A percentile compares a stretch with the other conserved stretches of the same genome.
These are phyloP conservation scores for Trypanosoma vivax DNA, from an alignment of 208 protist species.

Conservation along the genomic window DNA sequence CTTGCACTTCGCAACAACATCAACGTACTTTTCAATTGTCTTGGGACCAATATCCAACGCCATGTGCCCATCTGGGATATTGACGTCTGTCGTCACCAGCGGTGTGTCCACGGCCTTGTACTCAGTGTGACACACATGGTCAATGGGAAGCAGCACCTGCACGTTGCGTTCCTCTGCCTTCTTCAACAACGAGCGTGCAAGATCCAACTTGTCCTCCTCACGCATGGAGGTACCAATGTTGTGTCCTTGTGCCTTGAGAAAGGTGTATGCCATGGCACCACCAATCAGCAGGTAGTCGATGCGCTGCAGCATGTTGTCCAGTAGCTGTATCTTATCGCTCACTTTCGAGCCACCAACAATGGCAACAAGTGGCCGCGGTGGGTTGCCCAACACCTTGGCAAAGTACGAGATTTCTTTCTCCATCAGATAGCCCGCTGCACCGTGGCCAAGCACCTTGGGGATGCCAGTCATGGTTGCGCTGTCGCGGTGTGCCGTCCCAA, in stretches of 20 bases:
- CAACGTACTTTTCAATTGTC: slow-evolving; percentile 75
- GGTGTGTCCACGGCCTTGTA: slow-evolving; percentile 76
- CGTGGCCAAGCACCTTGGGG: slow-evolving; percentile 68
- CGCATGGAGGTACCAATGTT: slow-evolving; percentile 94
- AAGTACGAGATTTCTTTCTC: slow-evolving; percentile 99
- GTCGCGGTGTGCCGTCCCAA: slow-evolving; percentile 98
- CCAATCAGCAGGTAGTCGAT: slow-evolving; percentile 98
- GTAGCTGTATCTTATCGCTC: slow-evolving; percentile 98
- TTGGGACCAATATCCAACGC: slow-evolving; percentile 96
- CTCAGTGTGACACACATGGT: slow-evolving; percentile 95
- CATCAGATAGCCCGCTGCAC: slow-evolving; percentile 97
- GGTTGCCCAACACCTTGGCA: slow-evolving; percentile 84
- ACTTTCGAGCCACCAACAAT: slow-evolving; percentile 98
- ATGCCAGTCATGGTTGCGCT: slow-evolving; percentile 91
- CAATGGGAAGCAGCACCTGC: slow-evolving; percentile 95
- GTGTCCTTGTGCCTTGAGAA: slow-evolving; percentile 87
- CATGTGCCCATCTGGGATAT: slow-evolving; percentile 86
- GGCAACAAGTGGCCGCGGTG: slow-evolving; percentile 90
- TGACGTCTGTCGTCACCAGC: slow-evolving; percentile 51
- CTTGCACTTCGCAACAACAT: slow-evolving; percentile 77
- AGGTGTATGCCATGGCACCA: slow-evolving; percentile 98
- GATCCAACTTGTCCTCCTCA: slow-evolving; percentile 83
- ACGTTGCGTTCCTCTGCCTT: slow-evolving; percentile 95
- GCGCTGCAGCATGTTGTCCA: slow-evolving; percentile 97
- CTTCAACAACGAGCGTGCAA: slow-evolving; percentile 86